Evolutionary conservation across 495 filamentous ascomycete species (phyloP).

Genomic region (Echria macrotheca): DNA sequence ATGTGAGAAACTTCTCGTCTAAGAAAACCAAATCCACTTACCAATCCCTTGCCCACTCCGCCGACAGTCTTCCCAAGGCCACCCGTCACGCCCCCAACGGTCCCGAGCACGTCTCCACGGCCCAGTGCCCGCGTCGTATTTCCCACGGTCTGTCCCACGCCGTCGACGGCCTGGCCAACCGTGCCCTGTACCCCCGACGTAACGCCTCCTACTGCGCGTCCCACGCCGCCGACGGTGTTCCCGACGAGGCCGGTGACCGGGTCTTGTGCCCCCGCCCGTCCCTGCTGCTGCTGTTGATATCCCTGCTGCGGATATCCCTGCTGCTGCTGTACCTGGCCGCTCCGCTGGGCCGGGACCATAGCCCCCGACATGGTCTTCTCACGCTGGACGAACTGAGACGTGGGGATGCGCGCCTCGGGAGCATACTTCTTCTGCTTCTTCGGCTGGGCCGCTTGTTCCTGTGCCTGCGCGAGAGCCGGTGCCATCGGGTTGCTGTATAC

Average conservation of each 20-base stretch:
- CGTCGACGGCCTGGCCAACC: slow-evolving; percentile 2
- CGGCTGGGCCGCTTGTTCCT: too few species aligned
- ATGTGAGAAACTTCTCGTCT: too few species aligned
- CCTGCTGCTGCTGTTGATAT: background rate
- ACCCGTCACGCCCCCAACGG: slow-evolving; percentile 20
- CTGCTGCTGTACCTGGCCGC: background rate
- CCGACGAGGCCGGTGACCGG: slow-evolving; percentile 3
- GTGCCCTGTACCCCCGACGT: slow-evolving; percentile 14
- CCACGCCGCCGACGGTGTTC: slow-evolving; percentile 5
- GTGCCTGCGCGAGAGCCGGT: too few species aligned
- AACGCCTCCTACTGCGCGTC: slow-evolving; percentile 12
- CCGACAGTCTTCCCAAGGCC: slow-evolving; percentile 23
- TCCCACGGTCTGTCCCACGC: slow-evolving; percentile 14
- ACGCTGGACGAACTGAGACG: slow-evolving; percentile 10
- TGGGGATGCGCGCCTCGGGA: slow-evolving; percentile 19
- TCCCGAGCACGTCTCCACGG: slow-evolving; percentile 18
- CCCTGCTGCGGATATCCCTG: background rate
- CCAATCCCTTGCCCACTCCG: slow-evolving; percentile 19
- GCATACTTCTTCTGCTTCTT: slow-evolving; percentile 24
- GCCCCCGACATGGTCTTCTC: background rate
- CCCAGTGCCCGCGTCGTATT: slow-evolving; percentile 23
- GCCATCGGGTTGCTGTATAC: too few species aligned
- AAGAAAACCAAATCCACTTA: slow-evolving; percentile 10
- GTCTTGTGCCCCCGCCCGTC: background rate
- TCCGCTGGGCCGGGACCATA: background rate